A percentile compares a stretch with the other conserved stretches of the same genome.
Conservation (phyloP, 78 protist species). For the Isochrysis galbana region DNA sequence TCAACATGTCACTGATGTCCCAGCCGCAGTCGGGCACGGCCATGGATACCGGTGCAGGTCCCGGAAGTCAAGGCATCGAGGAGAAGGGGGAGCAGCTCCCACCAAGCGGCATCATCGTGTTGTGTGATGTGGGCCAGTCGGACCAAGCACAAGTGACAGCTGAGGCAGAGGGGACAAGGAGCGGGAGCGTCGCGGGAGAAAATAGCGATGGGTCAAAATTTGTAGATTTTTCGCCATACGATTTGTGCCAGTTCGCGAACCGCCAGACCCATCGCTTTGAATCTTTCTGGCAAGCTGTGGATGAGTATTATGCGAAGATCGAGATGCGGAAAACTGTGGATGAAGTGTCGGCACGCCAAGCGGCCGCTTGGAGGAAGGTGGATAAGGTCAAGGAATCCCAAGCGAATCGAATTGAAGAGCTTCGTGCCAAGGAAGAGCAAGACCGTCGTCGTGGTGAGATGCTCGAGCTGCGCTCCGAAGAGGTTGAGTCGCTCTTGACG, state of each 20-base stretch:
- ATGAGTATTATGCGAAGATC: conserved; percentile 78
- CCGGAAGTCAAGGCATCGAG: no score
- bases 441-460: conserved; percentile 61
- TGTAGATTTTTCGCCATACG: conserved; percentile 78
- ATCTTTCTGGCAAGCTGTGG: conserved; percentile 82
- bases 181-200: no score
- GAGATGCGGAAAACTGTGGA: no score
- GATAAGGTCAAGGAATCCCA: conserved; percentile 74
- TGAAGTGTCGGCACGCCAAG: no score
- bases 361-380: conserved; percentile 61
- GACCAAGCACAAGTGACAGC: no score
- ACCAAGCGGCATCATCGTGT: not conserved
- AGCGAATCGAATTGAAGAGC: conserved; percentile 64
- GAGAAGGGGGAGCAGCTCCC: no score
- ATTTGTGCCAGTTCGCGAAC: not conserved
- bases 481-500: conserved; percentile 72
- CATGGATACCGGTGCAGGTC: no score
- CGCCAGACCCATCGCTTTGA: conserved; percentile 10
- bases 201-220: no score
- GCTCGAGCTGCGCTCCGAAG: conserved; percentile 53
- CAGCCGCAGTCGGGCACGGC: no score
- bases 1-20: no score
- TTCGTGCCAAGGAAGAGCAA: conserved; percentile 54
- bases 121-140: no score
- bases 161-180: no score